These are phyloP conservation scores for Jatropha multifida DNA, from an alignment of 441 rosid species.

Conservation along the genomic window DNA sequence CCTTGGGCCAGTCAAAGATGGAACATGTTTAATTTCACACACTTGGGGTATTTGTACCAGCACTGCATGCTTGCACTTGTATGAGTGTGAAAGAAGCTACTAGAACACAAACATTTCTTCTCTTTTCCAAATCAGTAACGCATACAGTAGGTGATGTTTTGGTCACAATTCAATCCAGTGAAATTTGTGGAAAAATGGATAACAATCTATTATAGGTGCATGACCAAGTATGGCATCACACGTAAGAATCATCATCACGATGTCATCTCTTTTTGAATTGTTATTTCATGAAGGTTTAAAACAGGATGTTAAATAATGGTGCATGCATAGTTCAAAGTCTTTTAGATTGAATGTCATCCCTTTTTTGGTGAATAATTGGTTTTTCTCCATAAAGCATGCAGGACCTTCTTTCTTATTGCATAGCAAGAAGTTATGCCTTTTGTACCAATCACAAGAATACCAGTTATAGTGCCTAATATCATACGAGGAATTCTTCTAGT, in stretches of 20 bases:
- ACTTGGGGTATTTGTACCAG: background rate
- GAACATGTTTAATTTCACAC: background rate
- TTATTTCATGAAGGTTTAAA: background rate
- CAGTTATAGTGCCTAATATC: no score
- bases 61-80: background rate
- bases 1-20: background rate
- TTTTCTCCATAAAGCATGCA: background rate
- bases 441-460: no score
- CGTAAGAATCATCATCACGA: background rate
- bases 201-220: background rate
- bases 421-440: background rate
- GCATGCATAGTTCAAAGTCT: background rate
- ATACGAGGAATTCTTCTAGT: no score
- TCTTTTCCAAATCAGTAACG: background rate
- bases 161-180: background rate
- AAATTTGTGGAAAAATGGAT: background rate
- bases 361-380: background rate
- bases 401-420: background rate
- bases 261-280: slow-evolving; percentile 5
- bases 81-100: background rate
- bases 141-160: background rate
- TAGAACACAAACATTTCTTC: background rate
- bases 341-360: background rate
- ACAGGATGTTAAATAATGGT: background rate
- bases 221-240: background rate